These are phyloP conservation scores for Cyberlindnera mycetangii DNA, from an alignment of 805 yeast species.

Conservation along the genomic window DNA sequence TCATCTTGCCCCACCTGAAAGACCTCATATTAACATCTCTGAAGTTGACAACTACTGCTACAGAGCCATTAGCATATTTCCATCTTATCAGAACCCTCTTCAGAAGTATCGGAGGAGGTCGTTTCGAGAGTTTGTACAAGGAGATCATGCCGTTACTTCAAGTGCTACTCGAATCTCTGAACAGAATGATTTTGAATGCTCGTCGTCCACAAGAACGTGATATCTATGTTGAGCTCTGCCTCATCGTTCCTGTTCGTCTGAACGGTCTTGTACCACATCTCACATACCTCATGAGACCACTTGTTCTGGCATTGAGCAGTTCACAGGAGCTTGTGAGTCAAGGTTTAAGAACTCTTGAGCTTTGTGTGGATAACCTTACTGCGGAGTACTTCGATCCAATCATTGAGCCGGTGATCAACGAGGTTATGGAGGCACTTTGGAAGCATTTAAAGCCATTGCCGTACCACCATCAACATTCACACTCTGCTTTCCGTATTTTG, in stretches of 20 bases:
- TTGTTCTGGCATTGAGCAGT: slow-evolving; percentile 87
- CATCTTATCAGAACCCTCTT: slow-evolving; percentile 84
- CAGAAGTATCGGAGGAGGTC: slow-evolving; percentile 94
- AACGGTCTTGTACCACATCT: slow-evolving; percentile 93
- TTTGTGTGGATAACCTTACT: slow-evolving; percentile 93
- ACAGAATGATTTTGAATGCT: slow-evolving; percentile 78
- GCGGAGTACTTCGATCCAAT: slow-evolving; percentile 97
- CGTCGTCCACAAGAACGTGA: slow-evolving; percentile 89
- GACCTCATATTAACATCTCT: slow-evolving; percentile 78
- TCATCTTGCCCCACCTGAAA: slow-evolving; percentile 83
- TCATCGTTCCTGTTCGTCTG: slow-evolving; percentile 92
- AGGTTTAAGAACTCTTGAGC: slow-evolving; percentile 89
- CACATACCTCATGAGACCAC: slow-evolving; percentile 83
- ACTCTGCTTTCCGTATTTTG: slow-evolving; percentile 85
- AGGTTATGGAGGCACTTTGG: slow-evolving; percentile 92
- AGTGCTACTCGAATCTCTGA: slow-evolving; percentile 78
- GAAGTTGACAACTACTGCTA: slow-evolving; percentile 75
- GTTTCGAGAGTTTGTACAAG: slow-evolving; percentile 89
- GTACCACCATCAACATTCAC: slow-evolving; percentile 91
- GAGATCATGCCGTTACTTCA: slow-evolving; percentile 91
- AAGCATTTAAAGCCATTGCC: slow-evolving; percentile 88
- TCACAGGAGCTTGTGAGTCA: slow-evolving; percentile 90
- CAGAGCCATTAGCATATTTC: slow-evolving; percentile 88
- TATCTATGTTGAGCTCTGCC: slow-evolving; percentile 88
- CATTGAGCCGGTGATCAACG: slow-evolving; percentile 92